A percentile compares a stretch with the other conserved stretches of the same genome.
Conservation (phyloP, 306 rosid species). For the Luffa acutangula region DNA sequence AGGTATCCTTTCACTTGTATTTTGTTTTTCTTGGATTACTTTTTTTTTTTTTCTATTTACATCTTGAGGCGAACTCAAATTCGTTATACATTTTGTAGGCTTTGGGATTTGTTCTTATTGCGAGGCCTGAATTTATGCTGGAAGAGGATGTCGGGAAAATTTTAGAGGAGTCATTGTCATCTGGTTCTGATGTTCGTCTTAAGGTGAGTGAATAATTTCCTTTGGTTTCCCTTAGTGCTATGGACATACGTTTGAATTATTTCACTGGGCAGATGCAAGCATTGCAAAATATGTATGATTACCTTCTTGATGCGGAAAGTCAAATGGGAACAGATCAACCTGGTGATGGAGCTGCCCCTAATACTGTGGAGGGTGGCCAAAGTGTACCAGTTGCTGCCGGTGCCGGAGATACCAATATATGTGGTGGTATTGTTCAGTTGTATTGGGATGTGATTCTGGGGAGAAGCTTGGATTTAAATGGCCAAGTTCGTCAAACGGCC, state of each 20-base stretch:
- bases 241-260: conserved; percentile 19
- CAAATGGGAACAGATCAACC: conserved; percentile 60
- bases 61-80: conserved; percentile 17
- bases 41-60: not conserved
- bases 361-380: conserved; percentile 48
- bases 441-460: conserved; percentile 82
- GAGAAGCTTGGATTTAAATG: conserved; percentile 66
- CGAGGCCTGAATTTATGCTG: conserved; percentile 91
- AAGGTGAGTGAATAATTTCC: conserved; percentile 43
- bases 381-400: conserved; percentile 98
- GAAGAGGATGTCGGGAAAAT: conserved; percentile 74
- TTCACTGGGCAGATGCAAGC: conserved; percentile 73
- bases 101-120: conserved; percentile 79
- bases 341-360: conserved; percentile 26
- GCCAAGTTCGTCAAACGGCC: conserved; percentile 76
- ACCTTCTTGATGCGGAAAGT: conserved; percentile 91
- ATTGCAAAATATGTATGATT: conserved; percentile 80
- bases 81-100: conserved; percentile 54
- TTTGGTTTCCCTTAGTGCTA: conserved; percentile 6
- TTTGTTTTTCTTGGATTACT: conserved; percentile 2
- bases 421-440: conserved; percentile 94
- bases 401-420: conserved; percentile 97
- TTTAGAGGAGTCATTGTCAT: conserved; percentile 49
- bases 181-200: conserved; percentile 58
- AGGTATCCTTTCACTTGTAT: conserved; percentile 32